Conservation (phyloP, 2,329 filamentous ascomycete species). For the Emergomyces orientalis region DNA sequence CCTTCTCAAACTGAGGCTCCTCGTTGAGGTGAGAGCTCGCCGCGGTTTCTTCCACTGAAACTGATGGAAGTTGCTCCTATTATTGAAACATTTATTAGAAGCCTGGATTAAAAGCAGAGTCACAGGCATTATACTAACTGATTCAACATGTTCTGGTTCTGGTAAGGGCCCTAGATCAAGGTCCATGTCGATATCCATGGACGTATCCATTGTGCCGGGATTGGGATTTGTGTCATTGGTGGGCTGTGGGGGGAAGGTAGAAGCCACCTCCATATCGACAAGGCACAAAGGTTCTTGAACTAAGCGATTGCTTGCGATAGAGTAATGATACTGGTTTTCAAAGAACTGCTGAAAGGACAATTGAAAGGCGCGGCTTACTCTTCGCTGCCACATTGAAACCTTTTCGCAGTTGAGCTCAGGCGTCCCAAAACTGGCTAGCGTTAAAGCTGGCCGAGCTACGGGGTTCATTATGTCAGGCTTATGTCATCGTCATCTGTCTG, state of each 20-base stretch:
- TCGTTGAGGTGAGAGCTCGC: constrained; percentile 17
- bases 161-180: constrained; percentile 47
- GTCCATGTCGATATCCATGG: constrained; percentile 67
- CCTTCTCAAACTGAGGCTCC: constrained; percentile 46
- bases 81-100: not conserved
- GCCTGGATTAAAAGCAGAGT: not conserved
- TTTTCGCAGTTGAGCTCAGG: not conserved
- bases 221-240: constrained; percentile 9
- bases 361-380: not conserved
- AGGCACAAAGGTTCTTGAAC: not conserved
- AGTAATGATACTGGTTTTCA: not conserved
- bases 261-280: constrained; percentile 18
- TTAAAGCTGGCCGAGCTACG: not conserved
- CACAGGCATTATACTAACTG: constrained; percentile 9
- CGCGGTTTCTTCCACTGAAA: constrained; percentile 26
- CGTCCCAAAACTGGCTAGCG: not conserved
- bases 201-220: constrained; percentile 22
- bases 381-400: not conserved
- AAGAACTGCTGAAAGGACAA: not conserved
- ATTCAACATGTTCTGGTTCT: constrained; percentile 28
- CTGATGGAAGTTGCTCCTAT: constrained; percentile 4
- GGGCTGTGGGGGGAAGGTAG: constrained; percentile 12
- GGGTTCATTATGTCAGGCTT: not conserved
- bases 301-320: not conserved
- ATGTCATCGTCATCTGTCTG: too few species aligned